Evolutionary conservation across 257 asterid species (phyloP).

Genomic region (Scutellaria barbata): DNA sequence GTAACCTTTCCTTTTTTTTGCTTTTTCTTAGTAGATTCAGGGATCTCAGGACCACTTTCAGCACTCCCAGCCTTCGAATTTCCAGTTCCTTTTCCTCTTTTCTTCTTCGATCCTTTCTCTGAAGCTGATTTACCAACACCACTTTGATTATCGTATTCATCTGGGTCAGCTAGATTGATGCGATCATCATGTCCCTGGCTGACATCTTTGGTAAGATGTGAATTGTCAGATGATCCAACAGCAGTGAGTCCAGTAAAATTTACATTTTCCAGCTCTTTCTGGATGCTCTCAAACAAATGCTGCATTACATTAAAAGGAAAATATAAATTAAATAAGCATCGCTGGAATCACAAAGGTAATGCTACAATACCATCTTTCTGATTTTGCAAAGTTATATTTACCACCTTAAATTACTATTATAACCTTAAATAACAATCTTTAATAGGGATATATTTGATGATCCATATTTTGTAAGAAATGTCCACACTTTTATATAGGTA

Average conservation of each 20-base stretch:
- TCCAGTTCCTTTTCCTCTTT: conserved; percentile 76
- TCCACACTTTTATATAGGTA: too few species aligned
- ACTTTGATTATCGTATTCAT: conserved; percentile 62
- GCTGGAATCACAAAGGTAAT: conserved; percentile 11
- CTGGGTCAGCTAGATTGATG: conserved; percentile 52
- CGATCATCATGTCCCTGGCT: conserved; percentile 54
- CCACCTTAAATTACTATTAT: too few species aligned
- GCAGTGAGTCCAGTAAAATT: conserved; percentile 50
- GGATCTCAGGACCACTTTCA: conserved; percentile 62
- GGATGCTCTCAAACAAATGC: conserved; percentile 76
- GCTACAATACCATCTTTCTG: conserved; percentile 12
- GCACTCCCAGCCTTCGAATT: conserved; percentile 57
- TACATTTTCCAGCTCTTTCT: conserved; percentile 74
- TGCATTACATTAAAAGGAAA: conserved; percentile 40
- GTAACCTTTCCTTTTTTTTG: conserved; percentile 71
- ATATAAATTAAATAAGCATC: conserved; percentile 29
- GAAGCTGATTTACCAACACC: conserved; percentile 56
- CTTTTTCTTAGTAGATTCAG: conserved; percentile 74
- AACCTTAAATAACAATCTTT: too few species aligned
- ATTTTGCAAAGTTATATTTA: conserved; percentile 3
- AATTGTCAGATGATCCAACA: conserved; percentile 49
- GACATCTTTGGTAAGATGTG: conserved; percentile 51
- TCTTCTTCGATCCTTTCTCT: conserved; percentile 88
- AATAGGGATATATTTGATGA: too few species aligned
- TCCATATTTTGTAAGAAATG: too few species aligned